Evolutionary conservation across 805 yeast species (phyloP), one percentile per base, ranked within the genome.

Genomic region (Monosporozyma yasuniensis): DNA sequence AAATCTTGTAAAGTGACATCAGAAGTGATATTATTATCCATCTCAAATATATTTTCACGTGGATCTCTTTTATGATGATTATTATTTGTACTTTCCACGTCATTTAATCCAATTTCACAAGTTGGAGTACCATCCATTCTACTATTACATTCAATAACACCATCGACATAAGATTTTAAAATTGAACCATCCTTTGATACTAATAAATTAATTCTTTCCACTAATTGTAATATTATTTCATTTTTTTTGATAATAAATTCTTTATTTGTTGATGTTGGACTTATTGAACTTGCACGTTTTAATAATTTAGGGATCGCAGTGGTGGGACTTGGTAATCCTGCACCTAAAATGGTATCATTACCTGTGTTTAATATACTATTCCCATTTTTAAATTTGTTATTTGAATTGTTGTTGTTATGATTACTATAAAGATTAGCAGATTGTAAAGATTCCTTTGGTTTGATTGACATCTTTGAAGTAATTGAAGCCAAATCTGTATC

Each of bases 101-200:
- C 89, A 53, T 81, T 80, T 45, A 91, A 72, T 0, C 91, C 95
- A 63, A 90, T 82, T 45, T 81, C 78, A 64, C 96, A 90, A 22
- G 76, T 75, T 0, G 97, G 96, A 77, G 81, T 79, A 3, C 96
- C 96, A 0, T 86, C 75, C 11, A 90, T 67, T 42, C 81, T 87
- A 0, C 91, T 72, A 46, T 82, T 81, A 75, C 87, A 75, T 47
- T 76, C 72, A 44, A 90, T 80, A 10, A 76, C 70, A 4, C 97
- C 97, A 54, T 84, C 87, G 22, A 89, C 86, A 59, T 79, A 83
- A 0, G 89, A 76, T 50, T 84, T 75, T 28, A 87, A 67, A 1
- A 84, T 72, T 18, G 79, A 75, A 1, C 87, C 86, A 49, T 78
- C 76, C 7, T 82, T 73, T 7, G 83, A 78, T 63, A 87, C 77